Conservation (phyloP, 345 rosid species). For the Aquilaria yunnanensis region DNA sequence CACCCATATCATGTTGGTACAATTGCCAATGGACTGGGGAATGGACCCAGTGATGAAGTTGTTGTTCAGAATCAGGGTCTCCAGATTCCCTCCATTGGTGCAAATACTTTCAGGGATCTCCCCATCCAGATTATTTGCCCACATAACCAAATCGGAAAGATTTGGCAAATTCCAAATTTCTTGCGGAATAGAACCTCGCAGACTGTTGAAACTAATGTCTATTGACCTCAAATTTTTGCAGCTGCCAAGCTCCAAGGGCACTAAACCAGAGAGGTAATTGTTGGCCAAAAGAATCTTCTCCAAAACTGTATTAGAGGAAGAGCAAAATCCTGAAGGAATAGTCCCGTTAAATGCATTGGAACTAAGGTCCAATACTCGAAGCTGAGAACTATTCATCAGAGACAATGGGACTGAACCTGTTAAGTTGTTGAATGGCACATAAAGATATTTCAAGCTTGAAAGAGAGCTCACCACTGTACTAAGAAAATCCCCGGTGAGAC, state of each 20-base stretch:
- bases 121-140: constrained; percentile 94
- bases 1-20: constrained; percentile 87
- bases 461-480: constrained; percentile 55
- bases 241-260: constrained; percentile 61
- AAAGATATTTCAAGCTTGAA: constrained; percentile 40
- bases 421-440: constrained; percentile 72
- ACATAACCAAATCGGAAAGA: constrained; percentile 73
- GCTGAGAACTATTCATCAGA: constrained; percentile 48
- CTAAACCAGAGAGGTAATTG: constrained; percentile 71
- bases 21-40: constrained; percentile 63
- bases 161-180: constrained; percentile 70
- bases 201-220: constrained; percentile 86
- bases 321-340: constrained; percentile 64
- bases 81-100: constrained; percentile 62
- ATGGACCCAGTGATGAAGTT: constrained; percentile 63
- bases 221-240: constrained; percentile 67
- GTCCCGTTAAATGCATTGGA: constrained; percentile 61
- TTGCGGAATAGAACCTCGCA: constrained; percentile 56
- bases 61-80: constrained; percentile 84
- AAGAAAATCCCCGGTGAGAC: constrained; percentile 70
- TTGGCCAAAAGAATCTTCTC: constrained; percentile 60
- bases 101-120: constrained; percentile 74
- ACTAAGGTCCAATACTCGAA: constrained; percentile 77
- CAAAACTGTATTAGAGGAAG: constrained; percentile 40
- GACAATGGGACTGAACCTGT: constrained; percentile 64